A percentile compares a stretch with the other conserved stretches of the same genome.
phyloP scores from a whole-genome alignment of 148 eudicot genomes.

The Camellia granthamiana region DNA sequence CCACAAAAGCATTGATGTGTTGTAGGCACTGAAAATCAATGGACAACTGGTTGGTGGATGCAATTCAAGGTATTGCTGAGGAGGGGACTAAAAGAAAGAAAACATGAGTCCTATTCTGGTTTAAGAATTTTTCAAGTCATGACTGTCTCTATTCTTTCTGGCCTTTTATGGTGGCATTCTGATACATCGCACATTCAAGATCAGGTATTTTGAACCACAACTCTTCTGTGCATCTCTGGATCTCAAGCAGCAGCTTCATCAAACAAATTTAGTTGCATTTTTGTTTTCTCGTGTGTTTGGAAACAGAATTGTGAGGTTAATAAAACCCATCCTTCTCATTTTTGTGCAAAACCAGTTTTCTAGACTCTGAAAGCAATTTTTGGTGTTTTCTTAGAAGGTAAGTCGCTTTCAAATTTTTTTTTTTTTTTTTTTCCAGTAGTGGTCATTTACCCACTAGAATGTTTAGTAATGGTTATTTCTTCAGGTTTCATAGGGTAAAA shows the following conservation, averaged over 20 bases:
- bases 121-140: conserved; percentile 72
- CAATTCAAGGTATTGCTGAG: conserved; percentile 71
- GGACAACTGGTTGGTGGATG: conserved; percentile 81
- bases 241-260: not conserved
- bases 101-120: conserved; percentile 69
- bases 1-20: not conserved
- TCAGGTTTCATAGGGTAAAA: not conserved
- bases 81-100: conserved; percentile 75
- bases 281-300: too few relatives aligned
- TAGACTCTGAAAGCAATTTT: not conserved
- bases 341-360: too few relatives aligned
- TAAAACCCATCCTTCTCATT: too few relatives aligned
- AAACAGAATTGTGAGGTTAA: too few relatives aligned
- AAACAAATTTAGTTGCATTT: not conserved
- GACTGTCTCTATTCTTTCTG: conserved; percentile 61
- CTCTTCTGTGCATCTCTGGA: not conserved
- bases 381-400: not conserved
- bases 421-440: too few relatives aligned
- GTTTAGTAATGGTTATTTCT: not conserved
- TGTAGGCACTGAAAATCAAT: conserved; percentile 47
- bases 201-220: conserved; percentile 41
- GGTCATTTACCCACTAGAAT: too few relatives aligned
- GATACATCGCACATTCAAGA: conserved; percentile 68
- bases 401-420: not conserved
- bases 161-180: conserved; percentile 93